phyloP scores from a whole-genome alignment of 345 rosid species.

The Reutealis trisperma region DNA sequence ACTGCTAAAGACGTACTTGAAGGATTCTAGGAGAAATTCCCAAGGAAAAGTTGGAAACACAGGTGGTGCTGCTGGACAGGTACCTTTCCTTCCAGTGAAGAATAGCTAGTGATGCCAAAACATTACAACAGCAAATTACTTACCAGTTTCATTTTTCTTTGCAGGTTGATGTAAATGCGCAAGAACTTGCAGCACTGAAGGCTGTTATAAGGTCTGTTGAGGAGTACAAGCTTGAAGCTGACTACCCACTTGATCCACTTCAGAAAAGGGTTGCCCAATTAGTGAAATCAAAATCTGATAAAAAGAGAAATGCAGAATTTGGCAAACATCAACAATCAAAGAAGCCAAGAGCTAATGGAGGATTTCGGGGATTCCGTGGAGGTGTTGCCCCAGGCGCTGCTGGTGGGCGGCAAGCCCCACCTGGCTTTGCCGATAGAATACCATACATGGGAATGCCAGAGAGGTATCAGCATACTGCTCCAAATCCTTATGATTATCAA shows the following conservation, averaged over 20 bases:
- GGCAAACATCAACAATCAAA: constrained; percentile 42
- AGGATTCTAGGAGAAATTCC: constrained; percentile 55
- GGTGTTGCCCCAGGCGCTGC: constrained; percentile 18
- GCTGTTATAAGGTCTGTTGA: constrained; percentile 50
- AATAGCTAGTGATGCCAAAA: not conserved
- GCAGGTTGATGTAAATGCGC: constrained; percentile 49
- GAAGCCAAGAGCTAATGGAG: constrained; percentile 40
- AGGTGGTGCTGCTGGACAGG: constrained; percentile 42
- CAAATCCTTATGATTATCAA: constrained; percentile 40
- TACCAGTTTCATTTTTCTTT: not conserved
- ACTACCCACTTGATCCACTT: constrained; percentile 59
- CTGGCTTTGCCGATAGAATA: constrained; percentile 28
- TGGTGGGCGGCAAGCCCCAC: constrained; percentile 37
- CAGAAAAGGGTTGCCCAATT: constrained; percentile 53
- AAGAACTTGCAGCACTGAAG: constrained; percentile 55
- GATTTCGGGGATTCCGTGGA: constrained; percentile 40
- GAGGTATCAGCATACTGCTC: constrained; percentile 39
- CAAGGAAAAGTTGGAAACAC: constrained; percentile 46
- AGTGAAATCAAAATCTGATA: constrained; percentile 48
- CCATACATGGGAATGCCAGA: constrained; percentile 32
- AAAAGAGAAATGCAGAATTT: constrained; percentile 43
- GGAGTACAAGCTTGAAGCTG: constrained; percentile 54
- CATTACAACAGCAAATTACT: constrained; percentile 3
- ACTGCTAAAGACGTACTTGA: constrained; percentile 52
- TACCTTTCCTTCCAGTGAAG: constrained; percentile 14